phyloP scores from a whole-genome alignment of 2,329 filamentous ascomycete species.

The Penicillium sp. region DNA sequence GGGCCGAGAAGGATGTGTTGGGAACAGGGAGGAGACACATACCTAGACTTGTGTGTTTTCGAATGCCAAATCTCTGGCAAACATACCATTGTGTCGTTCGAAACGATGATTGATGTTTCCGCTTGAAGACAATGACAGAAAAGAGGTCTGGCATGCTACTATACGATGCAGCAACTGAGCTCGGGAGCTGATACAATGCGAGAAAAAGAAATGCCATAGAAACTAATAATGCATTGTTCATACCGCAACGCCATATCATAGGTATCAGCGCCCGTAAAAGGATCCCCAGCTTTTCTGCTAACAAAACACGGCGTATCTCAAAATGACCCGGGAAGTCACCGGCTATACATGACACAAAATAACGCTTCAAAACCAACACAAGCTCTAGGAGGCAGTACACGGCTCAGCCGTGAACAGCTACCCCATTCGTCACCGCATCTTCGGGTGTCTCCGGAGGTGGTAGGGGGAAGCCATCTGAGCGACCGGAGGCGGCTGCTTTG shows the following conservation, averaged over 20 bases:
- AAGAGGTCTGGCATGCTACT: not conserved
- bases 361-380: conserved; percentile 11
- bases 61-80: not conserved
- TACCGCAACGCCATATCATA: conserved; percentile 26
- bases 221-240: conserved; percentile 19
- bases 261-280: conserved; percentile 21
- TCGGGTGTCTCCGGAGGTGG: conserved; percentile 36
- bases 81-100: not conserved
- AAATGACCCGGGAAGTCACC: conserved; percentile 8
- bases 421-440: conserved; percentile 16
- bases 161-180: not conserved
- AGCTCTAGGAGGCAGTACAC: not conserved
- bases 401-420: conserved; percentile 4
- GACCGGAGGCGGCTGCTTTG: conserved; percentile 55
- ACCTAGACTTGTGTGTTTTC: not conserved
- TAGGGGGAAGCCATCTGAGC: conserved; percentile 47
- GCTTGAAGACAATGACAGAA: not conserved
- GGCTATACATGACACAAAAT: conserved; percentile 21
- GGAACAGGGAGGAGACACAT: not conserved
- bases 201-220: conserved; percentile 4
- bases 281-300: conserved; percentile 18
- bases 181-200: not conserved
- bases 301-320: conserved; percentile 5
- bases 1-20: not conserved
- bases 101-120: no score